Evolutionary conservation across 2,329 filamentous ascomycete genomes (phyloP).

Genomic region (Sclerotinia trifoliorum): DNA sequence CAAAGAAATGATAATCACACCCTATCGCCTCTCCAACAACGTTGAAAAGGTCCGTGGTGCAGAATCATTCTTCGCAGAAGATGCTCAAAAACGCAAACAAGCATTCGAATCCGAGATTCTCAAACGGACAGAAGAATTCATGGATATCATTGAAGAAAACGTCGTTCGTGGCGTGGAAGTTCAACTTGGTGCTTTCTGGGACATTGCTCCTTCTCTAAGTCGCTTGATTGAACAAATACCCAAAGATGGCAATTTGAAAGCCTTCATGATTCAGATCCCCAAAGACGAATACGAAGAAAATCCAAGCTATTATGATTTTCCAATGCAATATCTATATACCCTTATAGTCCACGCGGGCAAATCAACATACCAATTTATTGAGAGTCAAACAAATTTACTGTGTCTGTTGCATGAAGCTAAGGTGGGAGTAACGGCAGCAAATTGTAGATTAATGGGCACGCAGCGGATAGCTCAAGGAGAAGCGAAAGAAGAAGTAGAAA

Average conservation of each 20-base stretch:
- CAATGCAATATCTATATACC: slow-evolving; percentile 86
- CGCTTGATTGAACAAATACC: slow-evolving; percentile 80
- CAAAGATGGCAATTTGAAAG: slow-evolving; percentile 44
- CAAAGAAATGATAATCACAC: slow-evolving; percentile 76
- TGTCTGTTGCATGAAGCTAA: slow-evolving; percentile 90
- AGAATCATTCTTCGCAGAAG: slow-evolving; percentile 76
- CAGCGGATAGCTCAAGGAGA: slow-evolving; percentile 49
- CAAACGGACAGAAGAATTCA: slow-evolving; percentile 72
- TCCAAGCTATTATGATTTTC: slow-evolving; percentile 74
- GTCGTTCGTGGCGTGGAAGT: slow-evolving; percentile 85
- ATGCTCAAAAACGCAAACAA: slow-evolving; percentile 69
- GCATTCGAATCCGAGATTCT: slow-evolving; percentile 71
- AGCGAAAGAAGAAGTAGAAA: slow-evolving; percentile 43
- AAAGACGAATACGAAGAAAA: slow-evolving; percentile 80
- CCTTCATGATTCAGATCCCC: slow-evolving; percentile 75
- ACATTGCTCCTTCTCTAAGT: slow-evolving; percentile 83
- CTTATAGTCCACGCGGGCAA: slow-evolving; percentile 85
- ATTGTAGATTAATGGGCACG: slow-evolving; percentile 64
- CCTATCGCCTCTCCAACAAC: slow-evolving; percentile 74
- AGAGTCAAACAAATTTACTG: slow-evolving; percentile 85
- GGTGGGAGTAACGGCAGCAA: slow-evolving; percentile 70
- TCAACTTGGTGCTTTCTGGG: slow-evolving; percentile 94
- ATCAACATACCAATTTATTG: slow-evolving; percentile 94
- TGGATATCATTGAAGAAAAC: slow-evolving; percentile 76
- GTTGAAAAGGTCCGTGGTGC: slow-evolving; percentile 77